Percentiles rank a stretch among this genome's conserved stretches.
Conservation (phyloP, 2,329 filamentous ascomycete genomes). For the Hypoxylon sp. region DNA sequence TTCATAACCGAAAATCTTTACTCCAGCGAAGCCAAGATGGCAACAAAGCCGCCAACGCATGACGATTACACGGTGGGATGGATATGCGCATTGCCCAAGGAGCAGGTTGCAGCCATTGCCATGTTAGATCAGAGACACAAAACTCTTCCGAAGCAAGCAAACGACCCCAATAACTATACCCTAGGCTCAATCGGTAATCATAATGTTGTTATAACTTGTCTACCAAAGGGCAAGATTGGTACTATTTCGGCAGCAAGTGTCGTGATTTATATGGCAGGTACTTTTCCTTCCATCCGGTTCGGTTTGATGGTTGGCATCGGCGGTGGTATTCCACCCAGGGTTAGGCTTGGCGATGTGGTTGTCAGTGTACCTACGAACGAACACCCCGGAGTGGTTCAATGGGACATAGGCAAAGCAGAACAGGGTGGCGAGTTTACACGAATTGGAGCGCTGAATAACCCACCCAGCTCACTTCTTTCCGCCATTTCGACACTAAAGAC, state of each 20-base stretch:
- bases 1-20: too few relatives aligned
- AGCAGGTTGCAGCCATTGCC: conserved; percentile 49
- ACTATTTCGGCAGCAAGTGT: conserved; percentile 39
- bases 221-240: conserved; percentile 43
- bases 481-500: too few relatives aligned
- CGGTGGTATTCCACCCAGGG: conserved; percentile 44
- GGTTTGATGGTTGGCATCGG: conserved; percentile 48
- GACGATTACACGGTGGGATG: conserved; percentile 53
- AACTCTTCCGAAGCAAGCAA: conserved; percentile 35
- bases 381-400: conserved; percentile 44
- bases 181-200: conserved; percentile 46
- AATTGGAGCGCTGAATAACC: conserved; percentile 22
- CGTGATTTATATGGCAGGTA: conserved; percentile 41
- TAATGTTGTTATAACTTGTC: conserved; percentile 48
- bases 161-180: conserved; percentile 45
- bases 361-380: conserved; percentile 39
- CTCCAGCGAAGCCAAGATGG: too few relatives aligned
- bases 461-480: too few relatives aligned
- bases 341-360: conserved; percentile 46
- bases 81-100: conserved; percentile 52
- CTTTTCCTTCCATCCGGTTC: conserved; percentile 42
- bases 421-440: conserved; percentile 32
- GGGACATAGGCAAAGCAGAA: conserved; percentile 45
- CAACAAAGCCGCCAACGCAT: too few relatives aligned
- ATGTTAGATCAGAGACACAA: conserved; percentile 53